Conservation (phyloP, 2,329 filamentous ascomycete genomes). For the Mycosphaerella sp. region DNA sequence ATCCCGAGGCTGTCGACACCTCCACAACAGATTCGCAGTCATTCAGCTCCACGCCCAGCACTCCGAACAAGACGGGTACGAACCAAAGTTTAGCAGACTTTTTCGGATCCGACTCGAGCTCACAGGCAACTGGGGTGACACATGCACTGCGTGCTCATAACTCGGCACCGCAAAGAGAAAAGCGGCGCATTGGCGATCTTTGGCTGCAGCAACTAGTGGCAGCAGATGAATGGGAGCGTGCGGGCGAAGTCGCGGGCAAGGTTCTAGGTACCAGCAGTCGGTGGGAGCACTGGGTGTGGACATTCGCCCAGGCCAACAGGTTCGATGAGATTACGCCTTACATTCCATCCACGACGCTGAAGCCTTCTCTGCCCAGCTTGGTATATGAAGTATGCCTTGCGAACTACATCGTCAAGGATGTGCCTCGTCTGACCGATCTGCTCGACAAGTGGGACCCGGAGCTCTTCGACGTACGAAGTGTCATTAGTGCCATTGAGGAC, state of each 20-base stretch:
- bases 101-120: constrained; percentile 57
- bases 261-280: constrained; percentile 71
- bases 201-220: constrained; percentile 86
- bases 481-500: constrained; percentile 73
- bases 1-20: constrained; percentile 61
- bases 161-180: constrained; percentile 71
- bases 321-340: constrained; percentile 85
- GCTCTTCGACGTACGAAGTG: constrained; percentile 69
- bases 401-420: constrained; percentile 77
- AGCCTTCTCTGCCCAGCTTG: constrained; percentile 68
- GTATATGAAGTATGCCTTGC: constrained; percentile 86
- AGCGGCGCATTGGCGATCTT: constrained; percentile 80
- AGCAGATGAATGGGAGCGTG: constrained; percentile 65
- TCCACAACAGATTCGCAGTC: constrained; percentile 34
- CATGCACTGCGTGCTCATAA: constrained; percentile 32
- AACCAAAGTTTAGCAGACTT: constrained; percentile 31
- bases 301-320: constrained; percentile 76
- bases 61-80: constrained; percentile 38
- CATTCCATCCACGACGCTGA: constrained; percentile 70
- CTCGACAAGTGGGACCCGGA: constrained; percentile 79
- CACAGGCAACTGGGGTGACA: constrained; percentile 37
- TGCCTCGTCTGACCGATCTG: constrained; percentile 67
- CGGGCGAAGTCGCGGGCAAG: constrained; percentile 73
- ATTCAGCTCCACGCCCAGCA: constrained; percentile 35
- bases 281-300: constrained; percentile 97